Base-by-base conservation (phyloP, 169 alveolate species). In the Eimeria sp. region DNA sequence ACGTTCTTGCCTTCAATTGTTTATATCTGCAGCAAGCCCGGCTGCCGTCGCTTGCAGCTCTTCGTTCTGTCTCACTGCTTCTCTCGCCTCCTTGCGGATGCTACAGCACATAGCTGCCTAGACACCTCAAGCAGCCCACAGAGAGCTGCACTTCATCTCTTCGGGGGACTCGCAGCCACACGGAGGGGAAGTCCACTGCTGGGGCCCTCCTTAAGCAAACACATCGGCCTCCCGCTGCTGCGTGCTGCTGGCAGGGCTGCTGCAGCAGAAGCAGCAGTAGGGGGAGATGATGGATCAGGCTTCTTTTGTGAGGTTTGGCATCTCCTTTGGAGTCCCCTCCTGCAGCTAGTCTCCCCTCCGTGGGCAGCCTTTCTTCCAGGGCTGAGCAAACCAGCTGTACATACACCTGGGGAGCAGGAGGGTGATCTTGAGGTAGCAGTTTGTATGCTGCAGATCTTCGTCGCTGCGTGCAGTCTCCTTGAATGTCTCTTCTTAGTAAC, bases 191-290 rank as follows among this genome's bases (percentile, higher is more conserved):
- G 86, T 0, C 27, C 2, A 45, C 86, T 75, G 58, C 86, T 75
- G 61, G 86, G 86, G 51, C 65, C 90, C 57, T 57, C 73, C 49
- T 14, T 82, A 51, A 54, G n/a, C 9, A 57, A 51, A 57, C 63
- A 30, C 45, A 20, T 82, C 18, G 90, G 45, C 4, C 22, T 51
- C 54, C 90, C 90, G 47, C 90, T 82, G 65, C 90, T 82, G 51
- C 63, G 11, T 2, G 49, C 90, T 16, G 65, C 90, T n/a, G 72
- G 90, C 45, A 82, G 73, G 10, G 22, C 20, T n/a, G 70, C 73
- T 3, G 90, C 90, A 54, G 72, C 90, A 54, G 90, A 45, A 54
- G 90, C 90, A n/a, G 90, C 90, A 82, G 43, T 30, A n/a, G 86
- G 3, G 0, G 86, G 9, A 6, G 86, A 22, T 16, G 61, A 75